Base-by-base conservation (phyloP, 768 basidiomycete genomes). In the Mycena rosella region DNA sequence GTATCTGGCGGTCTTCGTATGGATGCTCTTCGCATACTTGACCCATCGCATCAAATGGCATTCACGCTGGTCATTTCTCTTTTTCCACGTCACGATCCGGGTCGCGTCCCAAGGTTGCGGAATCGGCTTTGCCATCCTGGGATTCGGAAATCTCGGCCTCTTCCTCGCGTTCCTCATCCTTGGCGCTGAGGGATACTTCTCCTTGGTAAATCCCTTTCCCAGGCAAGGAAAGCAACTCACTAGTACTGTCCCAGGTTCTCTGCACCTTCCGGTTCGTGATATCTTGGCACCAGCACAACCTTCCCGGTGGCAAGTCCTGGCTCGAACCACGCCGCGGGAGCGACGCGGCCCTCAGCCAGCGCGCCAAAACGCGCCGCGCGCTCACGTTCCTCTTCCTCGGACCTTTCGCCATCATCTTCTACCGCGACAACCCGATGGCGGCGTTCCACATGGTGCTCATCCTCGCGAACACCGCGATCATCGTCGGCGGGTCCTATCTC, bases 401-500 rank as follows among this genome's bases (percentile, higher is more conserved):
- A 14, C 75, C 78, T 0, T 65, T 79, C 22, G 67, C 74, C 3
- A n/a, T 79, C 24, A 56, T 74, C 60, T 55, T 73, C 20, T 58
- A 71, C 30, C 72, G 62, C 34, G 60, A 71, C 24, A 71, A 73
- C 24, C 75, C 75, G 22, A 80, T 80, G 77, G 74, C 72, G 32
- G 61, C 73, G 53, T 74, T 80, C 63, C 79, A 81, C 62, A 56
- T 68, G 42, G 62, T 73, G 45, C 77, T 81, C 45, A 72, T 77
- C 62, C 64, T 73, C 27, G 80, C 79, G 20, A 81, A 80, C 63
- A 60, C 65, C 13, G 67, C 78, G 30, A 81, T 80, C 59, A 68
- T 81, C 60, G 32, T 65, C 26, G 80, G 80, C 22, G 80, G 79
- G 9, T 77, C 77, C 2, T 66, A 72, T 53, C 74, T 80, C n/a